These are phyloP conservation scores for Phytophthora pini DNA, from an alignment of 352 stramenopile genomes.

Conservation along the genomic window DNA sequence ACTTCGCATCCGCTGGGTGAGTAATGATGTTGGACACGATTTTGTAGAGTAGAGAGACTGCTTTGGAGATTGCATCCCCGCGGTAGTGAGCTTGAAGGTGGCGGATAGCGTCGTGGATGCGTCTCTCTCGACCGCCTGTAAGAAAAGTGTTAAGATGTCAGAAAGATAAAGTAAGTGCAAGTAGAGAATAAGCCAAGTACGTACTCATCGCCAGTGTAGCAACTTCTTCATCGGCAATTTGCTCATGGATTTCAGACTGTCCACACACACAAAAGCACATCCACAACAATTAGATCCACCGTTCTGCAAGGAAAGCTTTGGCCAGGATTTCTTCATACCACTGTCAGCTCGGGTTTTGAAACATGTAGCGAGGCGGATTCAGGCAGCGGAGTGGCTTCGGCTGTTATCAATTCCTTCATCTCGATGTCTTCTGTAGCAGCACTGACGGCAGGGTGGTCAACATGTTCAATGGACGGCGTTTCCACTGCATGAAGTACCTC, in stretches of 20 bases:
- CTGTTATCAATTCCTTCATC: conserved; percentile 14
- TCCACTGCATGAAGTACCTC: background rate
- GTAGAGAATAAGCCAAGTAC: conserved; percentile 3
- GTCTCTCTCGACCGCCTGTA: conserved; percentile 64
- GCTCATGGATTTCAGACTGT: conserved; percentile 7
- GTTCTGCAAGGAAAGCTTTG: background rate
- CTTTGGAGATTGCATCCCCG: conserved; percentile 37
- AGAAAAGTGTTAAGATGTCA: conserved; percentile 9
- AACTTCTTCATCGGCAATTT: conserved; percentile 30
- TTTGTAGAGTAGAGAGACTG: conserved; percentile 60
- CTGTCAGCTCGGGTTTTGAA: background rate
- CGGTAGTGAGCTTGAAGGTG: conserved; percentile 45
- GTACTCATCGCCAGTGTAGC: conserved; percentile 55
- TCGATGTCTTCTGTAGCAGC: conserved; percentile 15
- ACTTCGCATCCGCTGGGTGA: conserved; percentile 63
- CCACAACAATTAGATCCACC: conserved; percentile 4
- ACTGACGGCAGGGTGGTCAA: background rate
- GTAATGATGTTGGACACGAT: conserved; percentile 81
- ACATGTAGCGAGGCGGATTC: conserved; percentile 1
- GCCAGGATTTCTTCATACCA: conserved; percentile 13
- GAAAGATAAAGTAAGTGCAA: background rate
- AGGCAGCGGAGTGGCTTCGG: background rate
- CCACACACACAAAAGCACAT: background rate
- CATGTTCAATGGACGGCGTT: background rate
- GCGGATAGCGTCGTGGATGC: conserved; percentile 51